These are phyloP conservation scores for Austroboletus rostrupii DNA, from an alignment of 1,284 basidiomycete genomes.

Conservation along the genomic window DNA sequence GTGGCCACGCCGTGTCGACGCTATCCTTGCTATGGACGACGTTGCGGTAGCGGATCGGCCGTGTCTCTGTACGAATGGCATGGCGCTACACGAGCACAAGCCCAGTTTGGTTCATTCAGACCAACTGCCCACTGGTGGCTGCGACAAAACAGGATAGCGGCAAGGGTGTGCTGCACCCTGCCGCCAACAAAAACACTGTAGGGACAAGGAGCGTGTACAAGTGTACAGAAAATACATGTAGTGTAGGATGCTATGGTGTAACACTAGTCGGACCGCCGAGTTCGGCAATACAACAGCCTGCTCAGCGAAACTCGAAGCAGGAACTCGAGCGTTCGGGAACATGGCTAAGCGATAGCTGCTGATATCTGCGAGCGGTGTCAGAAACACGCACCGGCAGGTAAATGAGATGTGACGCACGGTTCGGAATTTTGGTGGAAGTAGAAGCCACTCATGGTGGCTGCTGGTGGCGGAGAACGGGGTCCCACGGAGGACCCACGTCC, in stretches of 20 bases:
- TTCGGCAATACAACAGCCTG: slow-evolving; percentile 13
- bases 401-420: slow-evolving; percentile 53
- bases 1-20: neutral
- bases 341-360: slow-evolving; percentile 60
- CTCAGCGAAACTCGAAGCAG: slow-evolving; percentile 65
- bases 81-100: too few species aligned
- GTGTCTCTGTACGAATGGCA: too few species aligned
- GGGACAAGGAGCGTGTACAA: slow-evolving; percentile 6
- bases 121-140: neutral
- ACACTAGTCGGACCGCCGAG: slow-evolving; percentile 16
- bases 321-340: slow-evolving; percentile 53
- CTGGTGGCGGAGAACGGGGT: slow-evolving; percentile 39
- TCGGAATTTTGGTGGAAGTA: slow-evolving; percentile 93
- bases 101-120: too few species aligned
- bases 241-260: slow-evolving; percentile 17
- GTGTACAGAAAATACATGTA: slow-evolving; percentile 24
- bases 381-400: slow-evolving; percentile 12
- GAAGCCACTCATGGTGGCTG: slow-evolving; percentile 82
- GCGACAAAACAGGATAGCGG: neutral
- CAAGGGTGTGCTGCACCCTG: neutral
- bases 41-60: too few species aligned
- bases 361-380: slow-evolving; percentile 45
- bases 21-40: neutral
- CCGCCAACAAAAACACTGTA: neutral
- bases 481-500: slow-evolving; percentile 38